These are phyloP conservation scores for Sugiyamaella boreocaroliniensis DNA, from an alignment of 805 yeast species.

Conservation along the genomic window DNA sequence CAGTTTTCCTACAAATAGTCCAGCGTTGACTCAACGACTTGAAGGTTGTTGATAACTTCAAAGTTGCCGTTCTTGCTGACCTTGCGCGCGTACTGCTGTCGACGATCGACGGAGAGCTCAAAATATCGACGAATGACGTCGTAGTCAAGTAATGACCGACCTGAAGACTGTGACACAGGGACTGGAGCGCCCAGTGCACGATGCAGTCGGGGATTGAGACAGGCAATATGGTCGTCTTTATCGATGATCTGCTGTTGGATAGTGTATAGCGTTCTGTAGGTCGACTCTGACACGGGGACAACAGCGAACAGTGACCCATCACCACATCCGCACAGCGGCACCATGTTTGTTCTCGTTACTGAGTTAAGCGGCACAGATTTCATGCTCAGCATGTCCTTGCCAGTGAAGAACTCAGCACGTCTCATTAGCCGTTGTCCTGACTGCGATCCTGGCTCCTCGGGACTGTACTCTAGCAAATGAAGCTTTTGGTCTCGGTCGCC, in stretches of 20 bases:
- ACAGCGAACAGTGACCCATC: slow-evolving; percentile 78
- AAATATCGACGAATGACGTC: slow-evolving; percentile 24
- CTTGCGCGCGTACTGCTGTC: slow-evolving; percentile 23
- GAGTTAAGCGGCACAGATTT: slow-evolving; percentile 21
- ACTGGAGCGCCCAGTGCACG: slow-evolving; percentile 17
- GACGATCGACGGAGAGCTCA: slow-evolving; percentile 21
- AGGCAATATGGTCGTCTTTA: slow-evolving; percentile 64
- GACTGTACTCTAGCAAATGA: slow-evolving; percentile 79
- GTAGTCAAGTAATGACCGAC: slow-evolving; percentile 26
- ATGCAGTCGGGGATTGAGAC: slow-evolving; percentile 60
- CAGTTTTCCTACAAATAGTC: slow-evolving; percentile 11
- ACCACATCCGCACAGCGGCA: slow-evolving; percentile 59
- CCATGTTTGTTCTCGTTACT: slow-evolving; percentile 29
- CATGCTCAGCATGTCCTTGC: slow-evolving; percentile 38
- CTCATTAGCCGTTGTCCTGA: slow-evolving; percentile 72
- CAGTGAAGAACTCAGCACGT: slow-evolving; percentile 63
- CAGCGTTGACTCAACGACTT: slow-evolving; percentile 11
- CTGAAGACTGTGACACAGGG: slow-evolving; percentile 9
- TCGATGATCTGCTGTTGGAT: slow-evolving; percentile 84
- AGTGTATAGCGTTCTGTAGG: slow-evolving; percentile 74
- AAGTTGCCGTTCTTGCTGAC: slow-evolving; percentile 27
- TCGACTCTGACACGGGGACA: slow-evolving; percentile 65
- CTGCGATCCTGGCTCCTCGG: slow-evolving; percentile 78
- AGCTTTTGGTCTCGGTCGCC: slow-evolving; percentile 63
- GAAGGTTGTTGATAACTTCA: slow-evolving; percentile 20